Evolutionary conservation across 257 asterid species (phyloP).

Genomic region (Solanum verrucosum): DNA sequence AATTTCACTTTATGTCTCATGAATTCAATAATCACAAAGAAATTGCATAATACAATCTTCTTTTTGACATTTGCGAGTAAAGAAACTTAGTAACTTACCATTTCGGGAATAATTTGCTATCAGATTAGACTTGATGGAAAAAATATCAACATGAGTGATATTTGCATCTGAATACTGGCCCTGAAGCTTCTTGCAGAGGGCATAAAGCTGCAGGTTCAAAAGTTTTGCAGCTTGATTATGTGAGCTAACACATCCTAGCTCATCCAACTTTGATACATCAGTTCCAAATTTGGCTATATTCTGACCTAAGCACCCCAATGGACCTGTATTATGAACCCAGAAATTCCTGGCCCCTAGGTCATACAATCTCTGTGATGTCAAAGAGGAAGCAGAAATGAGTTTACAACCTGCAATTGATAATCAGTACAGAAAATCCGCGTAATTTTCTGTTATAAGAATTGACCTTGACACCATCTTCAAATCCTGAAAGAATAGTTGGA

Average conservation of each 20-base stretch:
- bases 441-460: background rate
- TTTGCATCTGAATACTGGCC: conserved; percentile 64
- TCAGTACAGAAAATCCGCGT: background rate
- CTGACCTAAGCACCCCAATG: conserved; percentile 88
- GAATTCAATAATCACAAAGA: background rate
- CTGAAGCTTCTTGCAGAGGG: conserved; percentile 66
- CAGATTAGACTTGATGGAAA: conserved; percentile 74
- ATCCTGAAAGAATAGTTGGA: conserved; percentile 49
- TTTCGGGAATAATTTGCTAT: conserved; percentile 65
- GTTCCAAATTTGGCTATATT: conserved; percentile 73
- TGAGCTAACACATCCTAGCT: conserved; percentile 71
- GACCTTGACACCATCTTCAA: conserved; percentile 71
- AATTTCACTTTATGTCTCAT: background rate
- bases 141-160: conserved; percentile 59
- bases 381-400: background rate
- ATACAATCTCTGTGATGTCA: conserved; percentile 43
- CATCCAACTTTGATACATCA: conserved; percentile 81
- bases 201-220: conserved; percentile 69
- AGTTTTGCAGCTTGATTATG: conserved; percentile 85
- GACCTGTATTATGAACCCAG: conserved; percentile 96
- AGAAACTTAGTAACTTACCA: conserved; percentile 32
- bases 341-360: conserved; percentile 79
- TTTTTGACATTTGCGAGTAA: background rate
- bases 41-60: background rate
- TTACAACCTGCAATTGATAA: background rate